Conservation (phyloP, 257 asterid genomes). For the Salvia hispanica region DNA sequence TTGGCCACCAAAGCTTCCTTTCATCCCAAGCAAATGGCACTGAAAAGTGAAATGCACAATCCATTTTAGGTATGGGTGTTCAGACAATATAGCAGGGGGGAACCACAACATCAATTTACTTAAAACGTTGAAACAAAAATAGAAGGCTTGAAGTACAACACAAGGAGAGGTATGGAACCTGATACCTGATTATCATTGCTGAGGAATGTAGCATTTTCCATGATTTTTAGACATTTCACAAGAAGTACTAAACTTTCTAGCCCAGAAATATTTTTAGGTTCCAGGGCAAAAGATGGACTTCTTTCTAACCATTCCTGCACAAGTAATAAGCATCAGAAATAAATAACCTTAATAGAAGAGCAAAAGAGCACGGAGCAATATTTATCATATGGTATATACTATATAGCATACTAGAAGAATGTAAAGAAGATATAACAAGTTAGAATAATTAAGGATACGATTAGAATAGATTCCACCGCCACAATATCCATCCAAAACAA, state of each 20-base stretch:
- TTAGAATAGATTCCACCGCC: neutral
- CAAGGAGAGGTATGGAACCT: neutral
- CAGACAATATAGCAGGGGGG: too few relatives aligned
- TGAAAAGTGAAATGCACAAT: constrained; percentile 22
- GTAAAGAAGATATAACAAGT: neutral
- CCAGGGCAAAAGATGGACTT: constrained; percentile 39
- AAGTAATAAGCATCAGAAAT: constrained; percentile 13
- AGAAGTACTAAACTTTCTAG: constrained; percentile 63
- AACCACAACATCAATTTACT: too few relatives aligned
- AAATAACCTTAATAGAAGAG: constrained; percentile 1
- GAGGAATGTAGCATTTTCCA: constrained; percentile 82
- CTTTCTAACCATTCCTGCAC: constrained; percentile 66
- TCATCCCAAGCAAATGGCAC: constrained; percentile 83
- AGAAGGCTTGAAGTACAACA: neutral
- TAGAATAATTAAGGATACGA: constrained; percentile 8
- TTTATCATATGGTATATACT: neutral
- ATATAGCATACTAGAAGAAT: neutral
- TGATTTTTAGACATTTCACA: constrained; percentile 71
- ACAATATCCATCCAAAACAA: too few relatives aligned
- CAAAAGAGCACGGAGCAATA: neutral
- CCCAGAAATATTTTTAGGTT: constrained; percentile 43
- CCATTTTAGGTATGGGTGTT: too few relatives aligned
- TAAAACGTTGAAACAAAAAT: too few relatives aligned
- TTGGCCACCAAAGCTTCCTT: constrained; percentile 59
- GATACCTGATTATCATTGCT: constrained; percentile 74